Evolutionary conservation across 129 eudicot genomes (phyloP), one percentile per base, ranked within the genome.

Genomic region (Chrysanthemum lavandulifolium): DNA sequence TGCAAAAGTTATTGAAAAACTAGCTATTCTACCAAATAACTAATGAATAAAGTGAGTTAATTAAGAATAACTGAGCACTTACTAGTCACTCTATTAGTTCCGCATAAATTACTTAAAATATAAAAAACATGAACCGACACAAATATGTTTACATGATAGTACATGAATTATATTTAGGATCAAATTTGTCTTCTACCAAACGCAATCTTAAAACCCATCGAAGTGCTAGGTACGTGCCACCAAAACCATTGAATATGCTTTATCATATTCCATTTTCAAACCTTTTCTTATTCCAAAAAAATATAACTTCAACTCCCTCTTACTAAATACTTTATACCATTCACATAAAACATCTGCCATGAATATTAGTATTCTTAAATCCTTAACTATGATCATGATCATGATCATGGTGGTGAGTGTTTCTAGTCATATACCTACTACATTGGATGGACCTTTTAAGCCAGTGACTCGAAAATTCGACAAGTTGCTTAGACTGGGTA

Each of bases 381-480:
- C 60, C 67, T 52, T 64, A 12, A 5, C 47, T 14, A 16, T 69
- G 4, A 36, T 63, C 52, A 43, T 49, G 7, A 10, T 62, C 13
- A 69, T 61, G 49, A 2, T 51, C 13, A 15, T 60, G 12, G 7
- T 60, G 6, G n/a, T 2, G 0, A 53, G 19, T 55, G 48, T 9
- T 15, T n/a, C n/a, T n/a, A 53, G 36, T 56, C 73, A 71, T 2
- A 87, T 89, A 75, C 98, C 98, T 69, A 89, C 96, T 21, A 92
- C 95, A 14, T 73, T 92, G 29, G 91, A 92, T 15, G 98, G 98
- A 51, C 98, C 98, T 10, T 92, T 89, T 73, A 47, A 80, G 66
- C 98, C 98, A 1, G 80, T 75, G 69, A 92, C 98, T 54, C 84
- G 79, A 10, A 83, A 76, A 31, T 87, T 92, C 40, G 96, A 92